These are phyloP conservation scores for Stagonosporopsis chrysanthemi DNA, from an alignment of 2,329 filamentous ascomycete genomes.

Conservation along the genomic window DNA sequence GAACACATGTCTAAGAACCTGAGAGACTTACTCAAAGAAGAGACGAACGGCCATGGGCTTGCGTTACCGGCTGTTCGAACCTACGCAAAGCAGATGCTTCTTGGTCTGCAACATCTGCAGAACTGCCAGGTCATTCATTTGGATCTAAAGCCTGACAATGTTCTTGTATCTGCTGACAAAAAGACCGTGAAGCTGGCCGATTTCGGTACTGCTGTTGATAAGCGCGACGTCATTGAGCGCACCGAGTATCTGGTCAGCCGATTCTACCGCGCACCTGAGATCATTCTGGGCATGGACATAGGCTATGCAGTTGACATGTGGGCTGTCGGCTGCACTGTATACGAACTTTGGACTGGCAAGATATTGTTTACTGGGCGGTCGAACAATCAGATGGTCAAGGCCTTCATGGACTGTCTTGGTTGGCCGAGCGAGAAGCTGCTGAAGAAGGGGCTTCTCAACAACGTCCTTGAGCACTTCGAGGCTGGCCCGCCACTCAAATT, in stretches of 20 bases:
- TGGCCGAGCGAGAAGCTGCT: conserved; percentile 90
- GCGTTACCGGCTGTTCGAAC: conserved; percentile 85
- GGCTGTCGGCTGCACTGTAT: conserved; percentile 96
- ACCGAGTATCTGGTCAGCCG: conserved; percentile 95
- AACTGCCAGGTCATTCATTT: conserved; percentile 94
- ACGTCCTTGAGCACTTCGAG: conserved; percentile 75
- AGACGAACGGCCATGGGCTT: conserved; percentile 80
- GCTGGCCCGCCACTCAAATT: conserved; percentile 74
- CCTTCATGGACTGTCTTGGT: conserved; percentile 94
- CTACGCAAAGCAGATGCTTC: conserved; percentile 94
- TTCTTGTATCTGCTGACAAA: conserved; percentile 65
- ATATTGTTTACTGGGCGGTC: conserved; percentile 94
- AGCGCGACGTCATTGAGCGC: conserved; percentile 82
- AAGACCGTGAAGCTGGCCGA: conserved; percentile 94
- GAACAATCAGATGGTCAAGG: conserved; percentile 98
- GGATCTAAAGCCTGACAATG: conserved; percentile 97
- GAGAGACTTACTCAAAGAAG: conserved; percentile 93
- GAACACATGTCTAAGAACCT: conserved; percentile 87
- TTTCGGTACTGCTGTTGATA: conserved; percentile 92
- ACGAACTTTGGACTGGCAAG: conserved; percentile 96
- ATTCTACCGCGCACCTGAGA: conserved; percentile 96
- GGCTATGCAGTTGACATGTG: conserved; percentile 96
- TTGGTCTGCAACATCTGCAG: conserved; percentile 84
- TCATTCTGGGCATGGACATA: conserved; percentile 95
- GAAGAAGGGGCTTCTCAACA: conserved; percentile 69